Evolutionary conservation across 345 rosid genomes (phyloP), one percentile per base, ranked within the genome.

Genomic region (Trapa bicornis): DNA sequence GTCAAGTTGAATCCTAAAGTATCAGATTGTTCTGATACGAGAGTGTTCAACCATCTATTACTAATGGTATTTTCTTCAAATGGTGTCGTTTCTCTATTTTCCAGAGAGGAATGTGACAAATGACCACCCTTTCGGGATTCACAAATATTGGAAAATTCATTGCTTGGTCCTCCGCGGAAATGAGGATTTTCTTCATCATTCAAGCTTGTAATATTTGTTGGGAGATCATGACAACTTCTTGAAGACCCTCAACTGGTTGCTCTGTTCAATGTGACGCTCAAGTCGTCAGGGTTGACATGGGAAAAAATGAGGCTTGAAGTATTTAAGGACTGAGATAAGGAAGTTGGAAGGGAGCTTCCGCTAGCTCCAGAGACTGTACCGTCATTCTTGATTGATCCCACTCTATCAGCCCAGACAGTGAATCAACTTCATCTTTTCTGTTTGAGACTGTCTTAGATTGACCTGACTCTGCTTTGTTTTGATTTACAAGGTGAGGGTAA

Each of bases 191-290:
- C 85, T n/a, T 75, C 84, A 74, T 64, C 71, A 65, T 70, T 73
- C 69, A 60, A 70, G 70, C 72, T 74, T 60, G 77, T 65, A 16
- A 73, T 74, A 75, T 65, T 80, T 35, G 83, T 54, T 13, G 84
- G 76, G 33, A 87, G 68, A 48, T 72, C 68, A 22, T 80, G 82
- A 77, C 80, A 83, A 45, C 84, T 81, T 72, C 87, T 78, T 52
- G 90, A 83, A 35, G 99, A 90, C 47, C 95, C 87, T 73, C 88
- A 74, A 73, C 96, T 91, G 63, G 80, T 70, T 63, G 95, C 96
- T 76, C 96, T 84, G 65, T 81, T 78, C 65, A 91, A 73, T 64
- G 95, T 82, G 73, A 89, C 86, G 80, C 95, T 87, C 67, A 85
- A 45, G 66, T 91, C 86, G 52, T 92, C 92, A 65, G 92, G 95